These are phyloP conservation scores for Xylariaceae sp. DNA, from an alignment of 2,329 filamentous ascomycete species.

Conservation along the genomic window DNA sequence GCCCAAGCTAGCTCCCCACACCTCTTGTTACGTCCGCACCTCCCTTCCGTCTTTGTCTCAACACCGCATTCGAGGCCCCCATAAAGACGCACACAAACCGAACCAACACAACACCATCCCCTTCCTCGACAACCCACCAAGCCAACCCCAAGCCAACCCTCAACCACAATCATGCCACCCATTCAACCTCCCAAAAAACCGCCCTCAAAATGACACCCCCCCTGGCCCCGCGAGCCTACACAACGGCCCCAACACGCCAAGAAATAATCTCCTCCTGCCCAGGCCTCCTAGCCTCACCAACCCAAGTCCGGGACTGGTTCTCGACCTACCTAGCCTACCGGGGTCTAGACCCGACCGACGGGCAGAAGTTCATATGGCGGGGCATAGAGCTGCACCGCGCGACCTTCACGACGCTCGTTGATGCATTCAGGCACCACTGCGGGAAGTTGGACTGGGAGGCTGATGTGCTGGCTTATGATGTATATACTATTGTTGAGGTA, in stretches of 20 bases:
- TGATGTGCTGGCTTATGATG: constrained; percentile 14
- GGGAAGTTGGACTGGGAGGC: constrained; percentile 17
- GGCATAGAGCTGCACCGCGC: constrained; percentile 14
- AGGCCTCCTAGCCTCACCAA: constrained; percentile 7
- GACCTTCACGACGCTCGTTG: constrained; percentile 1
- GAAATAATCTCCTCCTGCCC: constrained; percentile 13
- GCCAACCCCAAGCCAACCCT: not conserved
- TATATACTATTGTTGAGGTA: constrained; percentile 16
- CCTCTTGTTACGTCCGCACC: not conserved
- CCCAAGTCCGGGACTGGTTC: constrained; percentile 14
- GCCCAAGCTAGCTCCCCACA: not conserved
- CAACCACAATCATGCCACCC: too few relatives aligned
- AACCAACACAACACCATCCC: too few relatives aligned
- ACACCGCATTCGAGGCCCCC: too few relatives aligned
- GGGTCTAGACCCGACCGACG: constrained; percentile 6
- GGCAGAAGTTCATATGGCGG: constrained; percentile 12
- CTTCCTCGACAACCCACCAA: not conserved
- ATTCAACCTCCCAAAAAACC: too few relatives aligned
- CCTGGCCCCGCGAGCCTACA: too few relatives aligned
- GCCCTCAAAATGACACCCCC: too few relatives aligned
- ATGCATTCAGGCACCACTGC: constrained; percentile 15
- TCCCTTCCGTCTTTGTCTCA: not conserved
- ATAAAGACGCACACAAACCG: too few relatives aligned
- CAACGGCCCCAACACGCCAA: not conserved
- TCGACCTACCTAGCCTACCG: constrained; percentile 15